Percentiles rank a stretch among this genome's conserved stretches.
Evolutionary conservation across 73 alveolate species (phyloP).

Genomic region (Symbiodinium natans): DNA sequence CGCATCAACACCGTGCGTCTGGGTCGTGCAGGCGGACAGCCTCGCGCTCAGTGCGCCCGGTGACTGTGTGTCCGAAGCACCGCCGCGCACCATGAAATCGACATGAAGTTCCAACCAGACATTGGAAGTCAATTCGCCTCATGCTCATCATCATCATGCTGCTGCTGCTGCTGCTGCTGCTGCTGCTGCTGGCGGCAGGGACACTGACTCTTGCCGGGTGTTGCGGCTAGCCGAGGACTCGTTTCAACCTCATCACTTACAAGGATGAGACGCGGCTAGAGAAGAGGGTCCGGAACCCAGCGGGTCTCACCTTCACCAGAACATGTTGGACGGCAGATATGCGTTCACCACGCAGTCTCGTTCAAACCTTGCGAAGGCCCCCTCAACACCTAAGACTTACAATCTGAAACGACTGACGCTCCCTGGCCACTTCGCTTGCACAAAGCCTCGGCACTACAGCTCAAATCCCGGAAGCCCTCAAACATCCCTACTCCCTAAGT

Average conservation of each 20-base stretch:
- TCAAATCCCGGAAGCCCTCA: too few species aligned
- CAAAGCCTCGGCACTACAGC: too few species aligned
- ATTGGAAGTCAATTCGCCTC: too few species aligned
- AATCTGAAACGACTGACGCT: too few species aligned
- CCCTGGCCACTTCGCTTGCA: not conserved
- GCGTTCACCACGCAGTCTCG: too few species aligned
- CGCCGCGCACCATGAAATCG: too few species aligned
- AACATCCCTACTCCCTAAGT: too few species aligned
- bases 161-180: not conserved
- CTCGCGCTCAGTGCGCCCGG: constrained; percentile 6
- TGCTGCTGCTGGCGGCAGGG: not conserved
- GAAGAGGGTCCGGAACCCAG: constrained; percentile 37
- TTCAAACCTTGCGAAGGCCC: too few species aligned
- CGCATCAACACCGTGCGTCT: constrained; percentile 82
- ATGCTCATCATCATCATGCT: not conserved
- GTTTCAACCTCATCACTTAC: constrained; percentile 62
- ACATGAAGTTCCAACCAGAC: too few species aligned
- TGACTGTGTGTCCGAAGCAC: not conserved
- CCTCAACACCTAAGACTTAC: too few species aligned
- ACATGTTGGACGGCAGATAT: too few species aligned
- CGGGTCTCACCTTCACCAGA: too few species aligned
- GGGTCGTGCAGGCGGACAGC: constrained; percentile 90
- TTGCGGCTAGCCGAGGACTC: constrained; percentile 35
- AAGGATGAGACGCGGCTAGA: constrained; percentile 44
- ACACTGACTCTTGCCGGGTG: not conserved